These are phyloP conservation scores for Raddia guianensis DNA, from an alignment of 176 grass and related monocot species.

Conservation along the genomic window DNA sequence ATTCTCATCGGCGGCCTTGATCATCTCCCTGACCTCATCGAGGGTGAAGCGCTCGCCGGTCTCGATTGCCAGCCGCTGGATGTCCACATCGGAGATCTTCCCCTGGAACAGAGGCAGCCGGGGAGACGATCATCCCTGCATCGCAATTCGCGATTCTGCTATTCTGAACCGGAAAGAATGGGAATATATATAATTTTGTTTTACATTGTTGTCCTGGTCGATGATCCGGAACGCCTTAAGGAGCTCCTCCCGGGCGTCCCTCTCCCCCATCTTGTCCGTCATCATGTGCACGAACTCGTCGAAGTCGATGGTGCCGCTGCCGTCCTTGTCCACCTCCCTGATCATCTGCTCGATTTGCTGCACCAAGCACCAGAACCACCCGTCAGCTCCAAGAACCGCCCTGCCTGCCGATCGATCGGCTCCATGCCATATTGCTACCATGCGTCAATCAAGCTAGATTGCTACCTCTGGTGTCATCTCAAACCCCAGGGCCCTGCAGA, in stretches of 20 bases:
- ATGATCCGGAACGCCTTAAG: conserved; percentile 75
- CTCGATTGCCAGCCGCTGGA: conserved; percentile 74
- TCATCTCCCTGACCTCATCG: conserved; percentile 84
- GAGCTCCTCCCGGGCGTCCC: conserved; percentile 70
- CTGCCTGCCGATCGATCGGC: too few relatives aligned
- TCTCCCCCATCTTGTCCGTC: conserved; percentile 83
- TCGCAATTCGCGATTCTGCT: background rate
- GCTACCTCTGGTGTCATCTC: conserved; percentile 79
- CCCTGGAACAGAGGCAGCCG: conserved; percentile 42
- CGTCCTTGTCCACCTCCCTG: conserved; percentile 82
- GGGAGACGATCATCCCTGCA: background rate
- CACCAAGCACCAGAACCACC: background rate
- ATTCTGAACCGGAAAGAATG: background rate
- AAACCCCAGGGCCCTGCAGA: conserved; percentile 79
- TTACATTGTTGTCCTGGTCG: conserved; percentile 78
- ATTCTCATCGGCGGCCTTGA: conserved; percentile 61
- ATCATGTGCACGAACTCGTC: conserved; percentile 90
- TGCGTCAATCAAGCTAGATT: background rate
- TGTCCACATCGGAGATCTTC: conserved; percentile 77
- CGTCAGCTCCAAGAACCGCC: background rate
- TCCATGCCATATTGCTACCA: background rate
- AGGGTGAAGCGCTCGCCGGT: conserved; percentile 72
- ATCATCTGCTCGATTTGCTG: conserved; percentile 89
- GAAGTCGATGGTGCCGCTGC: conserved; percentile 79
- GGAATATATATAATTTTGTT: too few relatives aligned